Evolutionary conservation across 139 green algal genomes (phyloP).

Genomic region (Coccomyxa sp.): DNA sequence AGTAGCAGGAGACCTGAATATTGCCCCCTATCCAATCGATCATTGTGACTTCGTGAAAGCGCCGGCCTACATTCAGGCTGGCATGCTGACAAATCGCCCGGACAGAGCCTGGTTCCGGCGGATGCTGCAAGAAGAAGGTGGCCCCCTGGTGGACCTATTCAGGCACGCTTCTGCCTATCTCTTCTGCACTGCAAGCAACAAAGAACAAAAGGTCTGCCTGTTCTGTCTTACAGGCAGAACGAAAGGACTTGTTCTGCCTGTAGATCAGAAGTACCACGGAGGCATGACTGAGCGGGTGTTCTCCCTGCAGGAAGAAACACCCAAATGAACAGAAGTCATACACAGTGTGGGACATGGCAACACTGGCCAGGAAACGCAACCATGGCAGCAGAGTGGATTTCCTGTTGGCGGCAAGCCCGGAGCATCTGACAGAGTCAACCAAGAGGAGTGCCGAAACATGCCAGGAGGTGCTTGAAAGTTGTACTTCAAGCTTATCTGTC

Average conservation of each 20-base stretch:
- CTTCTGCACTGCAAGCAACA: neutral
- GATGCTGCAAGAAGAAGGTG: constrained; percentile 11
- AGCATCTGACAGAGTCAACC: neutral
- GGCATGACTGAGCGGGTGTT: neutral
- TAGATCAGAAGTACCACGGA: neutral
- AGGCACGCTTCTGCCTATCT: constrained; percentile 4
- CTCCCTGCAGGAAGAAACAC: neutral
- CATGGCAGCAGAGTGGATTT: constrained; percentile 73
- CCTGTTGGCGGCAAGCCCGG: constrained; percentile 39
- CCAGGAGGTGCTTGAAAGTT: neutral
- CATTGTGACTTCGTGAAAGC: constrained; percentile 15
- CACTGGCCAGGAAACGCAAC: constrained; percentile 60
- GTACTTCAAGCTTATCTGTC: neutral
- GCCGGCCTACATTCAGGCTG: neutral
- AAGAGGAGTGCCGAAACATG: neutral
- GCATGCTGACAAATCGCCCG: constrained; percentile 8
- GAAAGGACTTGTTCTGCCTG: no score
- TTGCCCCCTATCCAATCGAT: constrained; percentile 39
- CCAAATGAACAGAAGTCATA: constrained; percentile 37
- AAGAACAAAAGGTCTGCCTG: neutral
- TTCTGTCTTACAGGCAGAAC: no score
- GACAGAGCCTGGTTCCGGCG: constrained; percentile 36
- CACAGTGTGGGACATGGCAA: constrained; percentile 70
- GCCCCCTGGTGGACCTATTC: constrained; percentile 41
- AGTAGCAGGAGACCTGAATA: constrained; percentile 70